Base-by-base conservation (phyloP, 805 yeast species). In the Pichia thaimueangensis region DNA sequence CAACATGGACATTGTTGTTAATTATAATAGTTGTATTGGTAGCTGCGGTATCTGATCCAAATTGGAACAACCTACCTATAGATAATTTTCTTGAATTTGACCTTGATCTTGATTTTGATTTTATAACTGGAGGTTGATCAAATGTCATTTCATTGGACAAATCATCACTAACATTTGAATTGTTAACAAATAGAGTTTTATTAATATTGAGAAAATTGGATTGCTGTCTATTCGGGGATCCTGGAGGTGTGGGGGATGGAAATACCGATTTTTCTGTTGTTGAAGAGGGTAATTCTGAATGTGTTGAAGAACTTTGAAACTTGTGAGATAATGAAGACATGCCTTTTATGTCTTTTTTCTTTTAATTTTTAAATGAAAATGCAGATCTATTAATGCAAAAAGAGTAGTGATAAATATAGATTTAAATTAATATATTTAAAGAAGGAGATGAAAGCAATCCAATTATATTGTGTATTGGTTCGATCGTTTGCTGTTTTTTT, bases 41-140 rank as follows among this genome's bases (percentile, higher is more conserved):
- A 22, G 19, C 41, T 12, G 31, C n/a, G n/a, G n/a, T n/a, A 23
- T 51, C 60, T 12, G 56, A 47, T 2, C 66, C 70, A 49, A 69
- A 67, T 37, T 58, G 61, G 47, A 70, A 63, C 15, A 70, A 50
- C 39, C 65, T 61, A 2, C 68, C 63, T 16, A 70, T 51, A 7
- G 64, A 58, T 23, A 59, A 38, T 30, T 60, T 58, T 27, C 61
- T 52, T 1, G 74, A 69, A 45, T 66, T 58, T 11, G 74, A 68
- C 39, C 74, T 53, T 4, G 69, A 57, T 45, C 73, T 51, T 13
- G 67, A 52, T 30, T 56, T 57, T 5, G 55, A 45, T 28, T 45
- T 36, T 3, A 56, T 20, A 13, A 43, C 30, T 13, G 43, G 36
- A 24, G 49, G 39, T 28, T 44, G 47, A 10, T 44, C 47, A 35